phyloP scores from a whole-genome alignment of 208 protist species.

The Acanthamoeba quina region DNA sequence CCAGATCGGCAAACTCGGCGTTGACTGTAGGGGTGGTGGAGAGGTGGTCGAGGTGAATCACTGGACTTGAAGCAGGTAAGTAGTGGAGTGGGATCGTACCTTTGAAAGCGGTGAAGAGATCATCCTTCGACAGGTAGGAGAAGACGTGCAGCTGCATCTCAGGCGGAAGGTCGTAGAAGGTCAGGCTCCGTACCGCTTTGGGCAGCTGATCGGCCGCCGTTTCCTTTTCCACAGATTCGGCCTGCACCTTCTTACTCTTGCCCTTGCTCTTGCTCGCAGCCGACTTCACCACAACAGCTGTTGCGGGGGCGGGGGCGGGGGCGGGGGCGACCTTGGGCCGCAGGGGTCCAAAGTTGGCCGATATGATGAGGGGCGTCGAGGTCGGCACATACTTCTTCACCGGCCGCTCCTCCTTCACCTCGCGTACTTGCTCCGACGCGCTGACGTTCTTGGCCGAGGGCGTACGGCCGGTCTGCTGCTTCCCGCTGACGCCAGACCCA shows the following conservation, averaged over 20 bases:
- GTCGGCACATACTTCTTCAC: conserved; percentile 21
- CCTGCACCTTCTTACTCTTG: not conserved
- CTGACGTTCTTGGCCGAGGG: no score
- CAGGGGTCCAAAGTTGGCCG: conserved; percentile 15
- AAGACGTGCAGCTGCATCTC: conserved; percentile 47
- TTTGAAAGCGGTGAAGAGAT: not conserved
- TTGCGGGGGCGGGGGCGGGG: not conserved
- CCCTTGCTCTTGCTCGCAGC: not conserved
- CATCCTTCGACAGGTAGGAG: conserved; percentile 7
- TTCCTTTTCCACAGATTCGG: not conserved
- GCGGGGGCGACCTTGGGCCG: not conserved
- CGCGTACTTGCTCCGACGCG: not conserved
- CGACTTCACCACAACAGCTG: no score
- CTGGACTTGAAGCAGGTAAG: no score
- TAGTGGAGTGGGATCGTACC: not conserved
- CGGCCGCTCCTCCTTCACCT: not conserved
- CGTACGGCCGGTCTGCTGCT: not conserved
- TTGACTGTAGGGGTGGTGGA: not conserved
- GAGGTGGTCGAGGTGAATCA: no score
- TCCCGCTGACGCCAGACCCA: not conserved
- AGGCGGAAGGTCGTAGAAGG: not conserved
- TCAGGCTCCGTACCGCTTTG: not conserved
- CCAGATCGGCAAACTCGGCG: not conserved
- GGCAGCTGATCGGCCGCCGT: not conserved
- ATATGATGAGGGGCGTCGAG: not conserved